A percentile compares a stretch with the other conserved stretches of the same genome.
phyloP scores from a whole-genome alignment of 2,329 filamentous ascomycete genomes.

The Pseudogymnoascus sp. region DNA sequence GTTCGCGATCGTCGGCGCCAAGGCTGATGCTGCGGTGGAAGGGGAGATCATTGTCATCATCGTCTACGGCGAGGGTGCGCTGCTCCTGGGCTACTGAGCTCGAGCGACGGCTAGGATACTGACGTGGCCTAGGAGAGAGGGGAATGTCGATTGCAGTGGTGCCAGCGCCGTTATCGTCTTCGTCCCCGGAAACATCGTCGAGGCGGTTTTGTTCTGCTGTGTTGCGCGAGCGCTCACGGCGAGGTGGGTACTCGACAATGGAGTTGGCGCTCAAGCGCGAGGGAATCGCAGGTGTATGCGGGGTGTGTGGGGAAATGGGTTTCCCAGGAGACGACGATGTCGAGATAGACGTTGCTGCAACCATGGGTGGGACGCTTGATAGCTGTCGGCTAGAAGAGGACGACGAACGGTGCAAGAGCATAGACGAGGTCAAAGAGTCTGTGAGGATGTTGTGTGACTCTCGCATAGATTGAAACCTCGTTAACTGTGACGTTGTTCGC shows the following conservation, averaged over 20 bases:
- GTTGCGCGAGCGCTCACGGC: constrained; percentile 19
- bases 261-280: constrained; percentile 90
- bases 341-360: constrained; percentile 66
- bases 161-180: constrained; percentile 39
- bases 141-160: constrained; percentile 68
- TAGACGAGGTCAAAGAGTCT: constrained; percentile 87
- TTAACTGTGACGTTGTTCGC: constrained; percentile 70
- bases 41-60: constrained; percentile 51
- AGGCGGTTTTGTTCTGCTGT: constrained; percentile 18
- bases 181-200: constrained; percentile 23
- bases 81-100: constrained; percentile 63
- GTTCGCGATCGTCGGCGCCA: constrained; percentile 56
- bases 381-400: constrained; percentile 61
- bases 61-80: constrained; percentile 47
- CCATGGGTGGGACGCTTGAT: constrained; percentile 58
- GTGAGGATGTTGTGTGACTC: constrained; percentile 84
- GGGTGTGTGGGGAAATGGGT: constrained; percentile 80
- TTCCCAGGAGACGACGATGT: constrained; percentile 85
- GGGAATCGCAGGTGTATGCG: constrained; percentile 87
- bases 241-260: constrained; percentile 58
- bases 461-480: constrained; percentile 79
- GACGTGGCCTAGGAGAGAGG: constrained; percentile 55
- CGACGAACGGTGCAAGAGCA: constrained; percentile 75
- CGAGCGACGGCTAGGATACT: constrained; percentile 51
- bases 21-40: constrained; percentile 62